Conservation (phyloP, 306 rosid species). For the Prunus mume region DNA sequence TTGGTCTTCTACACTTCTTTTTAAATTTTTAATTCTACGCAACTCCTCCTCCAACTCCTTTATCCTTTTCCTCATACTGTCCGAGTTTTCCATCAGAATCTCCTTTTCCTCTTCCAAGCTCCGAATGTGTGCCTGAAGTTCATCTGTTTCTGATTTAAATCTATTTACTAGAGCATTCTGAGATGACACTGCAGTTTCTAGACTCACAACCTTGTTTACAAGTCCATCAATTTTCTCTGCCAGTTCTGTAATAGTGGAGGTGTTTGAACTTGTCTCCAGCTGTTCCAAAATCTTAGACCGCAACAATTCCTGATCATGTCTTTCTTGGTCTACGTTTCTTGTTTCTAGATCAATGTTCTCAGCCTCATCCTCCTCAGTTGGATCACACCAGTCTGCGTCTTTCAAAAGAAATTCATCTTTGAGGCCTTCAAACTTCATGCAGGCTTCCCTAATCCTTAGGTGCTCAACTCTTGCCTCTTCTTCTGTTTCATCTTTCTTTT, state of each 20-base stretch:
- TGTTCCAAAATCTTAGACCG: conserved; percentile 35
- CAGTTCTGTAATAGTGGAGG: conserved; percentile 53
- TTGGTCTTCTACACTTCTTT: conserved; percentile 35
- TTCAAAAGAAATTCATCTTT: conserved; percentile 36
- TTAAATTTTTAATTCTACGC: conserved; percentile 38
- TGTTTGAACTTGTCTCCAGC: conserved; percentile 38
- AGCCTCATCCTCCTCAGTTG: conserved; percentile 7
- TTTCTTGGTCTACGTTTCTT: conserved; percentile 31
- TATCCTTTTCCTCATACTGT: conserved; percentile 40
- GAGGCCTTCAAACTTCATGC: conserved; percentile 43
- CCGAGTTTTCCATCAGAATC: conserved; percentile 51
- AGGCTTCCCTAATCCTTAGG: conserved; percentile 42
- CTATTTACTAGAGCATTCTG: conserved; percentile 56
- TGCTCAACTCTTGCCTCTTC: conserved; percentile 58
- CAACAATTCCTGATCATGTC: conserved; percentile 18
- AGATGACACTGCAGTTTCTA: conserved; percentile 65
- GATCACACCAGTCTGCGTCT: conserved; percentile 7
- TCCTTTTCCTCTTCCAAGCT: conserved; percentile 73
- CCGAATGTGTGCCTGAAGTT: conserved; percentile 46
- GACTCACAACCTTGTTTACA: conserved; percentile 56
- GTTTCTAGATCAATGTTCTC: conserved; percentile 21
- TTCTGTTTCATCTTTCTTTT: conserved; percentile 42
- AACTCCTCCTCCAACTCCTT: conserved; percentile 69
- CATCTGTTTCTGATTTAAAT: conserved; percentile 62
- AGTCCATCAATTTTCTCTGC: conserved; percentile 80